These are phyloP conservation scores for Babesia bigemina DNA, from an alignment of 169 alveolate species.

Conservation along the genomic window DNA sequence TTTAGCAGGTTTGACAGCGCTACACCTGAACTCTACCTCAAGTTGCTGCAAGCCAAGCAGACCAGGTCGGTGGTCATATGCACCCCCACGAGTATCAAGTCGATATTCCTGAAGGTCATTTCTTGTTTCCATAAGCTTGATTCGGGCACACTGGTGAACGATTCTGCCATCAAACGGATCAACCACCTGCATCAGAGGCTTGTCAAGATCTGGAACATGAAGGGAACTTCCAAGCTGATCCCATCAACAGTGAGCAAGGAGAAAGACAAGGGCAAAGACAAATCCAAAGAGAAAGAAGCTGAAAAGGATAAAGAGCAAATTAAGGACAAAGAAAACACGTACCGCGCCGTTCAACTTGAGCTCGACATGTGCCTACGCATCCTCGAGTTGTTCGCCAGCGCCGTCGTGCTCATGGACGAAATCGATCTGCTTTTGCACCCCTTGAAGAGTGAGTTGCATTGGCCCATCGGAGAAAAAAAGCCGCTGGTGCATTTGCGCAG, in stretches of 20 bases:
- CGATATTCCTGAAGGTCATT: conserved; percentile 82
- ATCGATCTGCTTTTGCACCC: conserved; percentile 90
- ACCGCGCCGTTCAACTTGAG: conserved; percentile 58
- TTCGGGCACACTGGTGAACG: conserved; percentile 60
- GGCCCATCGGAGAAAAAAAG: conserved; percentile 89
- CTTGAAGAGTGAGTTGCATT: conserved; percentile 89
- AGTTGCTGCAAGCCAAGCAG: conserved; percentile 84
- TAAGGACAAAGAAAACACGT: conserved; percentile 34
- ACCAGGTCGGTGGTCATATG: conserved; percentile 84
- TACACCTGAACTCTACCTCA: conserved; percentile 81
- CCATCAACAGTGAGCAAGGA: neutral
- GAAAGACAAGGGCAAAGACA: conserved; percentile 1
- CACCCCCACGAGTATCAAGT: conserved; percentile 88
- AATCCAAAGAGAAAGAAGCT: neutral
- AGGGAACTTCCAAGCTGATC: conserved; percentile 35
- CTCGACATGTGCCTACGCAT: conserved; percentile 70
- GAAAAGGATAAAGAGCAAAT: neutral
- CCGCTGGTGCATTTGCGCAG: conserved; percentile 62
- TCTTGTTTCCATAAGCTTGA: conserved; percentile 81
- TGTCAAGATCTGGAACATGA: conserved; percentile 74
- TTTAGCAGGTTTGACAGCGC: conserved; percentile 81
- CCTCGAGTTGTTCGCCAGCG: conserved; percentile 72
- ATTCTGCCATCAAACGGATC: conserved; percentile 64
- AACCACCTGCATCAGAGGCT: conserved; percentile 72
- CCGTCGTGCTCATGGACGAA: conserved; percentile 88